Evolutionary conservation across 306 rosid species (phyloP).

Genomic region (Cucumis melo): DNA sequence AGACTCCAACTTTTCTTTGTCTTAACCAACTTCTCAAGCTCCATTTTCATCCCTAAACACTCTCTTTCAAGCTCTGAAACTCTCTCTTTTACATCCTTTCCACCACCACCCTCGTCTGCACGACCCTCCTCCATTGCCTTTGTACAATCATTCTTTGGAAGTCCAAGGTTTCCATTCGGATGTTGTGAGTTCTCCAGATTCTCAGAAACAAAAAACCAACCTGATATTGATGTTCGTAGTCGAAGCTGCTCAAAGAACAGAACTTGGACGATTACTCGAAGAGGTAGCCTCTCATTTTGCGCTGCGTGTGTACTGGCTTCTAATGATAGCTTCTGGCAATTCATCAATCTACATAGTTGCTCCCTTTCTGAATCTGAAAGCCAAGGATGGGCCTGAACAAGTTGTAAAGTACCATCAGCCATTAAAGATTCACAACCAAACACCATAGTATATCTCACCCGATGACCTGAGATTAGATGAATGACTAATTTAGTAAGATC

Average conservation of each 20-base stretch:
- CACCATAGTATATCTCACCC: not conserved
- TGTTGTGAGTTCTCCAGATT: conserved; percentile 43
- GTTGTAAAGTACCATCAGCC: not conserved
- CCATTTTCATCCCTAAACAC: conserved; percentile 49
- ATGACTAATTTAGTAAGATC: not conserved
- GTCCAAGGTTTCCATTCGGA: conserved; percentile 28
- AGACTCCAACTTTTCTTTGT: conserved; percentile 60
- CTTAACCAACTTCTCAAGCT: conserved; percentile 49
- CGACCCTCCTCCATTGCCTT: conserved; percentile 20
- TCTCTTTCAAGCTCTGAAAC: conserved; percentile 66
- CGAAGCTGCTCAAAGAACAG: conserved; percentile 79
- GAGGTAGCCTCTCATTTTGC: conserved; percentile 73
- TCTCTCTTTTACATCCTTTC: conserved; percentile 46
- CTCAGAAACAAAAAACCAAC: conserved; percentile 74
- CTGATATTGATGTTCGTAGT: conserved; percentile 73
- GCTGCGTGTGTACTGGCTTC: conserved; percentile 88
- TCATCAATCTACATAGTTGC: conserved; percentile 73
- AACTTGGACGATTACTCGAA: conserved; percentile 67
- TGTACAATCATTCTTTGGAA: conserved; percentile 19
- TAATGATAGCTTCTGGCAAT: conserved; percentile 68
- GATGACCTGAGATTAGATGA: not conserved
- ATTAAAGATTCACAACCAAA: not conserved
- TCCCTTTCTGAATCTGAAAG: conserved; percentile 69
- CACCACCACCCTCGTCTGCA: conserved; percentile 13
- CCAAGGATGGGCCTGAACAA: conserved; percentile 75